phyloP scores from a whole-genome alignment of 352 stramenopile genomes.

The Globisporangium splendens region DNA sequence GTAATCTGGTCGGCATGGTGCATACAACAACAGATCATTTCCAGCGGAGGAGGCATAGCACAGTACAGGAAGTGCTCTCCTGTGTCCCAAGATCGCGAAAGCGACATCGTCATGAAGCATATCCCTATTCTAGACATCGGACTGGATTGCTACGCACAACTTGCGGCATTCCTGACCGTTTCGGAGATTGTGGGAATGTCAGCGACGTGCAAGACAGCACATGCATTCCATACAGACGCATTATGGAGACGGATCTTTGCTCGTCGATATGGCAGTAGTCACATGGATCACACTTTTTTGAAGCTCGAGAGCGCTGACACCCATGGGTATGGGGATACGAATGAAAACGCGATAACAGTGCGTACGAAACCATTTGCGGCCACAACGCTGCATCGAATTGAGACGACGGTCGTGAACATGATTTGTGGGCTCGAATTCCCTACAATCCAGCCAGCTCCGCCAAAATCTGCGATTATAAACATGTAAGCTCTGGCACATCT shows the following conservation, averaged over 20 bases:
- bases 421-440: slow-evolving; percentile 18
- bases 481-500: slow-evolving; percentile 11
- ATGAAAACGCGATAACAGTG: background rate
- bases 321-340: no score
- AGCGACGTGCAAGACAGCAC: slow-evolving; percentile 17
- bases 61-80: no score
- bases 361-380: slow-evolving; percentile 14
- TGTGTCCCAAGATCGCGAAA: background rate
- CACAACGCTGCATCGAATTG: slow-evolving; percentile 18
- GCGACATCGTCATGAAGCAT: background rate
- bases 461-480: background rate
- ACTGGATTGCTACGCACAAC: slow-evolving; percentile 27
- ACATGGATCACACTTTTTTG: background rate
- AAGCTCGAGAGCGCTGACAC: background rate
- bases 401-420: slow-evolving; percentile 13
- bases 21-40: slow-evolving; percentile 48
- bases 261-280: slow-evolving; percentile 6
- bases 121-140: slow-evolving; percentile 16
- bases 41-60: background rate
- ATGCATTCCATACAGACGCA: slow-evolving; percentile 13
- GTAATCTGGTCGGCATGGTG: slow-evolving; percentile 38
- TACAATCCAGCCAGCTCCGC: background rate
- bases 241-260: slow-evolving; percentile 31
- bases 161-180: slow-evolving; percentile 31
- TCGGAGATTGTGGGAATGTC: slow-evolving; percentile 30